Evolutionary conservation across 2,329 filamentous ascomycete genomes (phyloP), one percentile per base, ranked within the genome.

Genomic region (Aspergillus eucalypticola): DNA sequence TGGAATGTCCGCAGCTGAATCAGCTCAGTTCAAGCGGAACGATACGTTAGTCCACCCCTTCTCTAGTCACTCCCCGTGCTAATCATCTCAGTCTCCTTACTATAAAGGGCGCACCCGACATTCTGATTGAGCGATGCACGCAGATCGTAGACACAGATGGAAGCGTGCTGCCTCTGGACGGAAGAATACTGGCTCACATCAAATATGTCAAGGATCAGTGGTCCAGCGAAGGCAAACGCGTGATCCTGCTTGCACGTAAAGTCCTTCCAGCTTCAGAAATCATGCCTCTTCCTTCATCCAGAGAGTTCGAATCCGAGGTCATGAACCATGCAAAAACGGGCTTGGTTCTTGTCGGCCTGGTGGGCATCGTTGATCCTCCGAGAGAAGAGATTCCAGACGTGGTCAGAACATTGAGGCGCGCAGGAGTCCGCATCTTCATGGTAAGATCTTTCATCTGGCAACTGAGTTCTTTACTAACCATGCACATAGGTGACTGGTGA

Each of bases 71-170:
- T 25, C 10, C 19, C 17, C 17, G 27, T 11, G 25, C 46, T 50
- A 11, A 41, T 8, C 23, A 15, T 23, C 54, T 58, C 46, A 84
- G 80, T 1, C 76, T 89, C 0, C 76, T 92, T 46, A 90, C 88
- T n/a, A 90, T 92, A 71, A 92, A 94, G 72, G 90, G 90, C 1
- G 90, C 90, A 0, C 89, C 90, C 0, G 90, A 93, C 68, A 85
- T 92, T 32, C 79, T 93, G 0, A 83, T 93, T 1, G 78, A 81
- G 1, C 80, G 88, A 55, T 90, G 89, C 69, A 81, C 81, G 1
- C 80, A 81, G 19, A 85, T 86, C 54, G 78, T 88, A 11, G 79
- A 80, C 19, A 76, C 80, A 2, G 81, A 86, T 23, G 88, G 88
- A 6, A 79, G 81, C 2, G 76, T 82, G 1, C 75, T 80, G 56